A percentile compares a stretch with the other conserved stretches of the same genome.
Conservation (phyloP, 2,329 filamentous ascomycete species). For the Bertia moriformis region DNA sequence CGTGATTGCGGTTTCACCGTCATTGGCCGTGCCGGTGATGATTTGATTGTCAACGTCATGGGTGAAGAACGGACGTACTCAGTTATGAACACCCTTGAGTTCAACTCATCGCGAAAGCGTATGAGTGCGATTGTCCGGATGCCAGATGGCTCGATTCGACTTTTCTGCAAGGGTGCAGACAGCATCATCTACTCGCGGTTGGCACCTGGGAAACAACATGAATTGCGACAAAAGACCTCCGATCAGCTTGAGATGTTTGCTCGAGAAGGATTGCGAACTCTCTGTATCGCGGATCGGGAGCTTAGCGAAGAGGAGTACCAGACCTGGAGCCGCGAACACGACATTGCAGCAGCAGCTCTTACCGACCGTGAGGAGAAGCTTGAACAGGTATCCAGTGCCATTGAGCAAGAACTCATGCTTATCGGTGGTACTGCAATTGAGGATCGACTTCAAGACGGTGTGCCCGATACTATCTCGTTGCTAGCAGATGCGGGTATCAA, state of each 20-base stretch:
- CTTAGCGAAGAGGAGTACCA: slow-evolving; percentile 72
- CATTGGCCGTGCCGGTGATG: slow-evolving; percentile 32
- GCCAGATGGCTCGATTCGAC: slow-evolving; percentile 75
- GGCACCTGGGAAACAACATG: slow-evolving; percentile 68
- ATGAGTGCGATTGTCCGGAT: slow-evolving; percentile 96
- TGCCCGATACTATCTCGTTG: slow-evolving; percentile 85
- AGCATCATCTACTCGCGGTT: slow-evolving; percentile 92
- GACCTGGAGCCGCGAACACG: slow-evolving; percentile 73
- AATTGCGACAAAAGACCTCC: slow-evolving; percentile 70
- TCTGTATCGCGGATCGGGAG: slow-evolving; percentile 79
- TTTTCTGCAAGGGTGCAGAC: slow-evolving; percentile 96
- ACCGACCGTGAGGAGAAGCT: slow-evolving; percentile 83
- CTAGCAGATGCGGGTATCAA: slow-evolving; percentile 92
- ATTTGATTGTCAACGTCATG: slow-evolving; percentile 31
- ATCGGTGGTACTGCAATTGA: slow-evolving; percentile 94
- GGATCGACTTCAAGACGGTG: slow-evolving; percentile 88
- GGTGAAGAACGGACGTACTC: slow-evolving; percentile 74
- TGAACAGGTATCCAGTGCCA: slow-evolving; percentile 74
- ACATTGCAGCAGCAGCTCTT: slow-evolving; percentile 70
- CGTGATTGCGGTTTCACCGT: slow-evolving; percentile 92
- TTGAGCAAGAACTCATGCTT: slow-evolving; percentile 78
- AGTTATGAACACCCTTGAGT: slow-evolving; percentile 88
- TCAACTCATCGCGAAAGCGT: slow-evolving; percentile 89
- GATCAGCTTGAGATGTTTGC: slow-evolving; percentile 96
- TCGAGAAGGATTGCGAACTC: slow-evolving; percentile 79